Evolutionary conservation across 345 rosid genomes (phyloP).

Genomic region (Orychophragmus violaceus): DNA sequence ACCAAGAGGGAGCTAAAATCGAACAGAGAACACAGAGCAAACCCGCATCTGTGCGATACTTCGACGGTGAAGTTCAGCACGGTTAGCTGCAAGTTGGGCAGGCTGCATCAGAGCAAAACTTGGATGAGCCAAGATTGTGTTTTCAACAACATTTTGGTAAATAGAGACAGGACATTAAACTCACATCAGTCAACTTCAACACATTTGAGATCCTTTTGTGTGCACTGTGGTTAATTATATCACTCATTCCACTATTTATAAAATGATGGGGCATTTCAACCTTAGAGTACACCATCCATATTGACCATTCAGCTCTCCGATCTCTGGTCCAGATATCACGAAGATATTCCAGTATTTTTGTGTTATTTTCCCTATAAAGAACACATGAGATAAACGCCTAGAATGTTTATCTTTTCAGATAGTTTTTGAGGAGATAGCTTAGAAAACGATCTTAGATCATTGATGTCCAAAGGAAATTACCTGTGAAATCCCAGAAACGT

Average conservation of each 20-base stretch:
- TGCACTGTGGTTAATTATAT: slow-evolving; percentile 44
- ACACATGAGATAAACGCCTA: slow-evolving; percentile 15
- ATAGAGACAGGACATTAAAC: slow-evolving; percentile 15
- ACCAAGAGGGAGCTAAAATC: background rate
- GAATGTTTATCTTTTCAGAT: background rate
- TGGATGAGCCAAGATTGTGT: slow-evolving; percentile 1
- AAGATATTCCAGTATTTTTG: slow-evolving; percentile 55
- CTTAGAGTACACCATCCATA: slow-evolving; percentile 93
- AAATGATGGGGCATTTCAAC: slow-evolving; percentile 95
- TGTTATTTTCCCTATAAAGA: slow-evolving; percentile 58
- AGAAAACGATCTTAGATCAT: background rate
- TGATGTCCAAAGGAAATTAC: slow-evolving; percentile 29
- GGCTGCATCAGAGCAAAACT: slow-evolving; percentile 47
- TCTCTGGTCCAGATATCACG: slow-evolving; percentile 71
- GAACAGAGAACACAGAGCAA: slow-evolving; percentile 16
- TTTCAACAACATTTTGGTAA: background rate
- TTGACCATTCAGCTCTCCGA: slow-evolving; percentile 94
- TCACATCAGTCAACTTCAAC: slow-evolving; percentile 69
- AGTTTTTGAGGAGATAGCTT: background rate
- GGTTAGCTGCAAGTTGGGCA: slow-evolving; percentile 67
- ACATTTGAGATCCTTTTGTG: slow-evolving; percentile 58
- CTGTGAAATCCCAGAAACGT: slow-evolving; percentile 81
- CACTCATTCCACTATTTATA: slow-evolving; percentile 69
- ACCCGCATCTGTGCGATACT: slow-evolving; percentile 98
- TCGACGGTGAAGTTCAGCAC: slow-evolving; percentile 93